Base-by-base conservation (phyloP, 805 yeast species). In the Metschnikowia kofuensis region DNA sequence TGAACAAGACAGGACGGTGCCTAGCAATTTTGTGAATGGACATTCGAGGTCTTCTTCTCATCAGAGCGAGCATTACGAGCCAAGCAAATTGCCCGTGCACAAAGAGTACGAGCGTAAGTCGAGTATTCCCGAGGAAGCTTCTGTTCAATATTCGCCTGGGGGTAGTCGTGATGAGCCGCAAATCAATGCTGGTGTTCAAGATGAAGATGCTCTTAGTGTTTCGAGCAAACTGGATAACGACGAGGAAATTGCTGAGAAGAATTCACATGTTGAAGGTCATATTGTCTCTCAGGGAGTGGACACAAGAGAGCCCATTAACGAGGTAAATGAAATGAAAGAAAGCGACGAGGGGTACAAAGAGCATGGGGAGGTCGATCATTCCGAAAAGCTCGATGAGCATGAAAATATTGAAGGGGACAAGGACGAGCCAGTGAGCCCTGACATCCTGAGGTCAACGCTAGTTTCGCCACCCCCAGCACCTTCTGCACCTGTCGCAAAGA, bases 1-100 rank as follows among this genome's bases (percentile, higher is more conserved):
- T 16, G 36, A 28, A 10, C 35, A 21, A 21, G 47, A 26, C 7
- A 11, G 8, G 14, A 14, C 35, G 14, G 15, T 4, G 12, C 43
- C 30, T n/a, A 12, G 15, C 16, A 42, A 44, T 3, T 32, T 44
- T 7, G 38, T 40, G 13, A 50, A 47, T 16, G 50, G 48, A 2
- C 54, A 52, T 36, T 50, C 56, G 13, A 38, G 54, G 11, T 39
- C 47, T 6, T 50, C 54, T 11, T 52, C 56, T 8, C 42, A 41
- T 8, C 52, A 44, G 27, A 48, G 54, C 38, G 54, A 40, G 16
- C 10, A 27, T 5, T 40, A 10, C 14, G 42, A 45, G 8, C 43
- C 35, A 10, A 7, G 35, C 7, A 26, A 29, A 2, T 45, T 43
- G n/a, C 43, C 43, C 15, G 21, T 45, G 3, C 38, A 32, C 32